Conservation (phyloP, 129 eudicot species). For the Helichrysum umbraculigerum region DNA sequence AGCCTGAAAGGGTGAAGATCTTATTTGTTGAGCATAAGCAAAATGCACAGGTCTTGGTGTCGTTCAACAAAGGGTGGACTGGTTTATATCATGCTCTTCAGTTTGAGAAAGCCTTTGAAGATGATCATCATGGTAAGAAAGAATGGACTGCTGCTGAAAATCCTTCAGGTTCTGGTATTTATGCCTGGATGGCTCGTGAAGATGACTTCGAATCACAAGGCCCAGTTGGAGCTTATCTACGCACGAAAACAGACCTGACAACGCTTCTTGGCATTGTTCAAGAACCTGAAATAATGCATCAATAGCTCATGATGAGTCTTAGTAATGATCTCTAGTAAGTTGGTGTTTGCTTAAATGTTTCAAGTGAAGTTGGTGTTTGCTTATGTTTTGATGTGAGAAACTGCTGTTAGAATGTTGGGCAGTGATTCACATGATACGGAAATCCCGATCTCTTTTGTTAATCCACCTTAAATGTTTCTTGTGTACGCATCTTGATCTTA, state of each 20-base stretch:
- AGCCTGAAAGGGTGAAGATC: conserved; percentile 54
- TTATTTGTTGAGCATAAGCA: conserved; percentile 43
- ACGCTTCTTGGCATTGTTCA: conserved; percentile 50
- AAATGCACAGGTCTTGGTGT: conserved; percentile 49
- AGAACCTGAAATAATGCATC: too few relatives aligned
- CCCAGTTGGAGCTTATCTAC: conserved; percentile 69
- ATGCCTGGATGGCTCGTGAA: conserved; percentile 88
- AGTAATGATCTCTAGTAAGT: too few relatives aligned
- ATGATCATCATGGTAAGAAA: conserved; percentile 53
- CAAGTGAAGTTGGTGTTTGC: too few relatives aligned
- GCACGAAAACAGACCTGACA: conserved; percentile 52
- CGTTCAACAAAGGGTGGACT: conserved; percentile 67
- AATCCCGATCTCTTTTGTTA: too few relatives aligned
- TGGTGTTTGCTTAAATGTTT: too few relatives aligned
- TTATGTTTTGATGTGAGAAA: too few relatives aligned
- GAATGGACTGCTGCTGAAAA: conserved; percentile 54
- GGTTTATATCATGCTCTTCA: conserved; percentile 78
- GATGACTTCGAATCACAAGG: conserved; percentile 67
- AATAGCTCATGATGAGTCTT: too few relatives aligned
- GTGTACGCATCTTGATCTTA: too few relatives aligned
- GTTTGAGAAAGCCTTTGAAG: conserved; percentile 77
- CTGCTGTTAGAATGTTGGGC: too few relatives aligned
- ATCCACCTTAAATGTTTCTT: too few relatives aligned
- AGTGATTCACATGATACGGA: too few relatives aligned
- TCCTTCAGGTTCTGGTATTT: conserved; percentile 46